These are phyloP conservation scores for Pelargonium myrrhifolium DNA, from an alignment of 441 rosid species.

Conservation along the genomic window DNA sequence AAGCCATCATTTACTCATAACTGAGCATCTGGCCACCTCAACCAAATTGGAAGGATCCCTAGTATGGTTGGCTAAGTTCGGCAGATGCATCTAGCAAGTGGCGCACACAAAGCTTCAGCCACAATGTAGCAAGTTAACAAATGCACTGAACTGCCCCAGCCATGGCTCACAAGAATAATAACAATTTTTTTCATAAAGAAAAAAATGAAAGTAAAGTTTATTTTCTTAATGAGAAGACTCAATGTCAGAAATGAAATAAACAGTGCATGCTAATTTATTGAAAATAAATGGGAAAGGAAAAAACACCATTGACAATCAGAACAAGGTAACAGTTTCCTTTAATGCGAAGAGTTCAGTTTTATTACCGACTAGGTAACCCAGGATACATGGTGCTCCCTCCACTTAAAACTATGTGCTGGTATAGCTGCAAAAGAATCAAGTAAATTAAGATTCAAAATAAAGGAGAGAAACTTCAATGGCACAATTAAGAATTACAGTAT, in stretches of 20 bases:
- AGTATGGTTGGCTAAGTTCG: background rate
- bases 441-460: conserved; percentile 3
- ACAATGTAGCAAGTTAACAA: background rate
- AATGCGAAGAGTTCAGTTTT: background rate
- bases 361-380: conserved; percentile 96
- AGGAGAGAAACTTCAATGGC: background rate
- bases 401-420: conserved; percentile 93
- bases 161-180: background rate
- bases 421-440: conserved; percentile 52
- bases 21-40: background rate
- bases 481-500: background rate
- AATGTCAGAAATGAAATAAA: background rate
- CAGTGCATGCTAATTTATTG: background rate
- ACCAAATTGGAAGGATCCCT: background rate
- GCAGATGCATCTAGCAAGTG: background rate
- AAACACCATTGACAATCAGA: conserved; percentile 3
- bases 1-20: background rate
- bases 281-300: background rate
- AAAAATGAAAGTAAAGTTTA: background rate
- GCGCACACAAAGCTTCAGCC: background rate
- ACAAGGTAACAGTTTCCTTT: background rate
- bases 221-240: background rate
- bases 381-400: conserved; percentile 99
- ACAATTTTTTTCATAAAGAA: background rate
- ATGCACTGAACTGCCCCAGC: background rate